phyloP scores from a whole-genome alignment of 306 rosid species.

The Vigna radiata region DNA sequence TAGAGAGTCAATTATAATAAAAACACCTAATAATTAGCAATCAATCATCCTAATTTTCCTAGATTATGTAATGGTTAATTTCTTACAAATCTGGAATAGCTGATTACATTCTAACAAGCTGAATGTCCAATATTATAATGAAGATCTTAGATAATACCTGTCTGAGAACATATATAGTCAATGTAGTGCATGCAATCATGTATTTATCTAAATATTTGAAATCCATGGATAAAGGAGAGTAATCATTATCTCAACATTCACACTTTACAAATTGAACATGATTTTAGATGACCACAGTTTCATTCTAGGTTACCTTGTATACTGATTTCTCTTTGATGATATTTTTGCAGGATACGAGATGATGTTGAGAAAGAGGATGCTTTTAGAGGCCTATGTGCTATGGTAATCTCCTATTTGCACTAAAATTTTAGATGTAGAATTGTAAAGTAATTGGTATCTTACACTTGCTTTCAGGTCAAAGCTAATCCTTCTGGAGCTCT shows the following conservation, averaged over 20 bases:
- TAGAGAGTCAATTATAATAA: too few species aligned
- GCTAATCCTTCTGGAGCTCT: slow-evolving; percentile 94
- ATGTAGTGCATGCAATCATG: not conserved
- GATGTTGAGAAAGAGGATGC: slow-evolving; percentile 99
- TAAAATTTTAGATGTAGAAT: slow-evolving; percentile 1
- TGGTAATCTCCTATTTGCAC: slow-evolving; percentile 65
- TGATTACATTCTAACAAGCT: too few species aligned
- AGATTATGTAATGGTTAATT: too few species aligned
- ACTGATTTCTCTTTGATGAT: slow-evolving; percentile 41
- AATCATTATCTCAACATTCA: slow-evolving; percentile 17
- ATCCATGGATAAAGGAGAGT: slow-evolving; percentile 1
- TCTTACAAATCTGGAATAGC: too few species aligned
- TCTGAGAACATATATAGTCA: slow-evolving; percentile 1
- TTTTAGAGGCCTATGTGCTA: slow-evolving; percentile 92
- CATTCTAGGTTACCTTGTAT: slow-evolving; percentile 26
- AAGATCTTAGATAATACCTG: not conserved
- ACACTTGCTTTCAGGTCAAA: slow-evolving; percentile 72
- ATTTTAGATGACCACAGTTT: slow-evolving; percentile 4
- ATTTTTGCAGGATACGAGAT: slow-evolving; percentile 85
- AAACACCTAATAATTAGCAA: too few species aligned
- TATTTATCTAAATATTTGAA: slow-evolving; percentile 14
- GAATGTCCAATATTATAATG: not conserved
- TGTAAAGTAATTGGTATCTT: slow-evolving; percentile 20
- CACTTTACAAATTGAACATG: slow-evolving; percentile 27
- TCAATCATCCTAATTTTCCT: too few species aligned